These are phyloP conservation scores for Syncephalastrum sp. DNA, from an alignment of 371 early-diverging fungal genomes.

Conservation along the genomic window DNA sequence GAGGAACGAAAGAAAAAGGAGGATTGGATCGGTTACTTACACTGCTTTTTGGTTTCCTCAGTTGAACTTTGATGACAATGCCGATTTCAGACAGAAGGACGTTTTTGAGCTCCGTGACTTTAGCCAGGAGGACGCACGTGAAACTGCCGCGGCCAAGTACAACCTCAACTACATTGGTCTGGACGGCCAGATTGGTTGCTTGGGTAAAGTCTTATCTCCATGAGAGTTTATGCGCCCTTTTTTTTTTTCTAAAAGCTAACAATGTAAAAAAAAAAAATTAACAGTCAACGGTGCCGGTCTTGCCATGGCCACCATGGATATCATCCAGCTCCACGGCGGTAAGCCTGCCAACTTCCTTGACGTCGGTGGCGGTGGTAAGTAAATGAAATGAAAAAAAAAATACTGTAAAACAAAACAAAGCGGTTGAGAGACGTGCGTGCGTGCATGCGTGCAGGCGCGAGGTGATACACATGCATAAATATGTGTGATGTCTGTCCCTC, in stretches of 20 bases:
- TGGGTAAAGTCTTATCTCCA: constrained; percentile 34
- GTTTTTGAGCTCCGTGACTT: constrained; percentile 87
- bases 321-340: constrained; percentile 97
- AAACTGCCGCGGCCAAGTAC: constrained; percentile 95
- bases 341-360: constrained; percentile 99
- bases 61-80: constrained; percentile 98
- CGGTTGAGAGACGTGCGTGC: too few relatives aligned
- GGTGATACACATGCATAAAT: too few relatives aligned
- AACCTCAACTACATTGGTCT: constrained; percentile 98
- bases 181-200: constrained; percentile 84
- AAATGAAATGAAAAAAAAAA: background rate
- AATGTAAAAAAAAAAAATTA: constrained; percentile 3
- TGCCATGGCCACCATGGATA: constrained; percentile 99
- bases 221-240: background rate
- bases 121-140: constrained; percentile 96
- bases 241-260: background rate
- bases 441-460: too few relatives aligned
- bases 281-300: constrained; percentile 97
- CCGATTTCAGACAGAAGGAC: constrained; percentile 95
- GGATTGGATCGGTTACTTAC: background rate
- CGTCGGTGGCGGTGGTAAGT: constrained; percentile 86
- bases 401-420: too few relatives aligned
- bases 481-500: too few relatives aligned
- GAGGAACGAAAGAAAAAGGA: background rate
- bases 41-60: constrained; percentile 83